Evolutionary conservation across 1,284 basidiomycete species (phyloP).

Genomic region (Leccinum pachyderme): DNA sequence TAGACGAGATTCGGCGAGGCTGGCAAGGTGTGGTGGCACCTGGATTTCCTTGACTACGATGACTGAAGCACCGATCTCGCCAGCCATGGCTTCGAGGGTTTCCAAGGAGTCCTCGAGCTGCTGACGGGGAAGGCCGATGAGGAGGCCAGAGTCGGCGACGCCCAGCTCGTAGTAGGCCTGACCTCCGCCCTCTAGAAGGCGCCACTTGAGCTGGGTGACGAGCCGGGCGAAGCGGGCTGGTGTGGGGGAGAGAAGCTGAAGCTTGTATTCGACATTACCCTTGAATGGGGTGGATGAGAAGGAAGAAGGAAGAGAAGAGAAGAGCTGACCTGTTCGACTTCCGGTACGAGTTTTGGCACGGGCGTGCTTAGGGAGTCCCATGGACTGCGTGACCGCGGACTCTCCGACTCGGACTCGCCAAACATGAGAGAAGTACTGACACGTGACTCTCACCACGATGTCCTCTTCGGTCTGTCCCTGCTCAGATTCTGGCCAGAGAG

Average conservation of each 20-base stretch:
- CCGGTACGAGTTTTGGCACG: conserved; percentile 64
- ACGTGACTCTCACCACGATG: neutral
- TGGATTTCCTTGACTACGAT: conserved; percentile 86
- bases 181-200: conserved; percentile 87
- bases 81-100: conserved; percentile 89
- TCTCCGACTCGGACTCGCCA: conserved; percentile 75
- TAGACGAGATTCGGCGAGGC: conserved; percentile 34
- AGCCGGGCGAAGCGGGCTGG: conserved; percentile 74
- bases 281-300: conserved; percentile 22
- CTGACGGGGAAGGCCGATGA: conserved; percentile 72
- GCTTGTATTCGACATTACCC: conserved; percentile 86
- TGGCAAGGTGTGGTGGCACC: conserved; percentile 54
- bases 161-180: conserved; percentile 93
- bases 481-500: too few species aligned
- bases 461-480: conserved; percentile 22
- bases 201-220: conserved; percentile 94
- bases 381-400: conserved; percentile 71
- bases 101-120: conserved; percentile 80
- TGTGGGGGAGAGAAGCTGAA: conserved; percentile 72
- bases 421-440: conserved; percentile 51
- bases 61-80: conserved; percentile 86
- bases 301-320: neutral
- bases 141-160: conserved; percentile 81
- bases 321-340: conserved; percentile 57
- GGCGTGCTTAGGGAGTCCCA: conserved; percentile 62